Percentiles rank a stretch among this genome's conserved stretches.
phyloP scores from a whole-genome alignment of 345 rosid genomes.

The Rhizophora mangle region DNA sequence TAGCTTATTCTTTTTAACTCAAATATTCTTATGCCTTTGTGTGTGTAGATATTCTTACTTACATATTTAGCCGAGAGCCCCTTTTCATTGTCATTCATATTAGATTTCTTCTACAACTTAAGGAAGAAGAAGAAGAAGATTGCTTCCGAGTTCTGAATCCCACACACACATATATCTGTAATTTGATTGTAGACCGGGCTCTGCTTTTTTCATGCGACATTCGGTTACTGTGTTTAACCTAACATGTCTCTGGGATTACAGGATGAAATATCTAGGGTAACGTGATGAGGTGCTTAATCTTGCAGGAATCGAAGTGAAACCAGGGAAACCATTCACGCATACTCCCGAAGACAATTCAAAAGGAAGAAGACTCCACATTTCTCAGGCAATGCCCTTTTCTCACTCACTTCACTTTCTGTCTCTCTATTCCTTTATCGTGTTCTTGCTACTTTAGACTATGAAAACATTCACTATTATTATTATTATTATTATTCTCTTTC shows the following conservation, averaged over 20 bases:
- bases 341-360: slow-evolving; percentile 3
- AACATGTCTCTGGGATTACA: too few relatives aligned
- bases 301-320: slow-evolving; percentile 68
- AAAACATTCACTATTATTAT: too few relatives aligned
- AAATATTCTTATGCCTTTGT: not conserved
- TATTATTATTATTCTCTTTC: not conserved
- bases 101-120: not conserved
- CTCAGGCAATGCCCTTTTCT: slow-evolving; percentile 43
- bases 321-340: slow-evolving; percentile 55
- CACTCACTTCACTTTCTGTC: not conserved
- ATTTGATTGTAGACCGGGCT: too few relatives aligned
- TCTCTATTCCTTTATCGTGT: not conserved
- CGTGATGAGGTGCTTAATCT: not conserved
- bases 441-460: not conserved
- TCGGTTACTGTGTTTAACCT: not conserved
- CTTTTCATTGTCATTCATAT: not conserved
- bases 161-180: too few relatives aligned
- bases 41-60: not conserved
- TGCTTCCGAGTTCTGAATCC: too few relatives aligned
- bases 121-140: not conserved
- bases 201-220: not conserved
- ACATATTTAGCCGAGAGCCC: too few relatives aligned
- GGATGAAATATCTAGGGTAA: too few relatives aligned
- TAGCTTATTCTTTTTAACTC: not conserved
- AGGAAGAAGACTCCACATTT: slow-evolving; percentile 57